phyloP scores from a whole-genome alignment of 2,329 filamentous ascomycete genomes.

The Clarireedia hainanense region DNA sequence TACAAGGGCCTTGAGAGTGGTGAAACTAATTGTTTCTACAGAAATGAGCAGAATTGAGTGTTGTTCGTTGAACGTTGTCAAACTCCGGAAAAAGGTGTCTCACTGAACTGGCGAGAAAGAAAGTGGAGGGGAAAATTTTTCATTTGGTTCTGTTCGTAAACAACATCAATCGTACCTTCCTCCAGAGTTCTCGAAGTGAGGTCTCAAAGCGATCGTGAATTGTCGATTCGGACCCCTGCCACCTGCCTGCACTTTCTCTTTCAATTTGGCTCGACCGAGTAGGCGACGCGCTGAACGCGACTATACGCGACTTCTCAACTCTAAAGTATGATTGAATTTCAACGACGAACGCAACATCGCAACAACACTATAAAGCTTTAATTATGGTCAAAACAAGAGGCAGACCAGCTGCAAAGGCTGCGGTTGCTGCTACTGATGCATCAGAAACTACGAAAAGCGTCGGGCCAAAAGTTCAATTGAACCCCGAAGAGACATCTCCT shows the following conservation, averaged over 20 bases:
- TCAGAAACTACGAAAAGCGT: constrained; percentile 20
- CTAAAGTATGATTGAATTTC: neutral
- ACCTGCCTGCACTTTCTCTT: too few species aligned
- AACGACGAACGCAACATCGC: neutral
- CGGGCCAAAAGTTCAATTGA: constrained; percentile 26
- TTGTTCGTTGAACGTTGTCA: neutral
- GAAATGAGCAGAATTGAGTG: neutral
- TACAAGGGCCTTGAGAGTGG: neutral
- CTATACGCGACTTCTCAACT: neutral
- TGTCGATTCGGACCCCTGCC: too few species aligned
- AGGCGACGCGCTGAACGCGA: too few species aligned
- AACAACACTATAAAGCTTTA: neutral
- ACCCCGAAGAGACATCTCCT: constrained; percentile 32
- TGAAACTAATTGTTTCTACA: neutral
- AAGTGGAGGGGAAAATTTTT: neutral
- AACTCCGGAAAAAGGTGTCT: neutral
- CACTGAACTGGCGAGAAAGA: neutral
- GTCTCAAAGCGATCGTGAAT: too few species aligned
- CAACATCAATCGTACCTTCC: too few species aligned
- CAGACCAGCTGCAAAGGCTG: constrained; percentile 20
- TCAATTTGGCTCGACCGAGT: too few species aligned
- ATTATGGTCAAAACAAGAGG: constrained; percentile 25
- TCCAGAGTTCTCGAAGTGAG: too few species aligned
- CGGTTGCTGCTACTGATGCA: constrained; percentile 13
- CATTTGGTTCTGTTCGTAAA: too few species aligned